phyloP scores from a whole-genome alignment of 2,329 filamentous ascomycete genomes.

The Claviceps digitariae region DNA sequence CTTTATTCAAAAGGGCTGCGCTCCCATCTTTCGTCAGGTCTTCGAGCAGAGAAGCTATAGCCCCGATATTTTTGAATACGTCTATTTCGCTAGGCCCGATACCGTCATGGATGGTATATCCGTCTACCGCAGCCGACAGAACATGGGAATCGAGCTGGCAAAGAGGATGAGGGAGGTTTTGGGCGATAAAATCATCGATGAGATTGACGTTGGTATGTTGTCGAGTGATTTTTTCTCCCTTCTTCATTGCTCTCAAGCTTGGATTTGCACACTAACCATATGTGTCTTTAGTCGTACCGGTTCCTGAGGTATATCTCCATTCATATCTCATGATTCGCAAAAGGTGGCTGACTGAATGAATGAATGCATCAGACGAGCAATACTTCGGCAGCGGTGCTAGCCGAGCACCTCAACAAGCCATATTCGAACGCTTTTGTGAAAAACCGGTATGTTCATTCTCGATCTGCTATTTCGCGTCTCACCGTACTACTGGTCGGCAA shows the following conservation, averaged over 20 bases:
- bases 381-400: conserved; percentile 63
- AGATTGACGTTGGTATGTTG: conserved; percentile 51
- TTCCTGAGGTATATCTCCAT: conserved; percentile 29
- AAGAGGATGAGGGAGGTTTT: conserved; percentile 55
- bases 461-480: conserved; percentile 32
- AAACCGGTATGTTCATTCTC: conserved; percentile 57
- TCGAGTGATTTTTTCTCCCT: neutral
- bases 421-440: conserved; percentile 77
- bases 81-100: conserved; percentile 79
- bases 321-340: neutral
- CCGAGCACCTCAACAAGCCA: conserved; percentile 61
- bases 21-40: conserved; percentile 65
- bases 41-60: conserved; percentile 55
- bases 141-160: conserved; percentile 75
- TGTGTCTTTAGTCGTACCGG: conserved; percentile 50
- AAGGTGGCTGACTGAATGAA: neutral
- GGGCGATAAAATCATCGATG: conserved; percentile 52
- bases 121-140: conserved; percentile 68
- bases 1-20: conserved; percentile 65
- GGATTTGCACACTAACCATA: neutral
- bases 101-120: conserved; percentile 77
- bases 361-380: conserved; percentile 45
- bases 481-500: neutral
- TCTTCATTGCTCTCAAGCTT: conserved; percentile 11
- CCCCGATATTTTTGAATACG: conserved; percentile 69